These are phyloP conservation scores for Henckelia pumila DNA, from an alignment of 257 asterid genomes.

Conservation along the genomic window DNA sequence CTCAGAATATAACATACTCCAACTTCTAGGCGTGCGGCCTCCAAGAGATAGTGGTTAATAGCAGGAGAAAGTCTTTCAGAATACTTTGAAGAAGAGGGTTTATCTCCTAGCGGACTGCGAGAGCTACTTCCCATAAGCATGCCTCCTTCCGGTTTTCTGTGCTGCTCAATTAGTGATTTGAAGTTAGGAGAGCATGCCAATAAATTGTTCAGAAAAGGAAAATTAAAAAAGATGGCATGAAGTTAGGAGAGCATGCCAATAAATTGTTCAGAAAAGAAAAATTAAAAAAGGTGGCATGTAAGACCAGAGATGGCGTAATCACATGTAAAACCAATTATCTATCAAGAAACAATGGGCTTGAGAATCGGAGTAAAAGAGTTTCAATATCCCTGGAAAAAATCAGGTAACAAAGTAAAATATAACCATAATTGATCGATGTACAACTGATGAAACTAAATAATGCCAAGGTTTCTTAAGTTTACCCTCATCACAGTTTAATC, in stretches of 20 bases:
- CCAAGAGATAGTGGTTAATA: constrained; percentile 87
- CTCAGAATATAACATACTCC: constrained; percentile 59
- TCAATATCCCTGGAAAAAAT: constrained; percentile 12
- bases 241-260: constrained; percentile 21
- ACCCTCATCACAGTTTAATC: neutral
- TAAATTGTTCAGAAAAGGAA: constrained; percentile 19
- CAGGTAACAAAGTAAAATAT: constrained; percentile 4
- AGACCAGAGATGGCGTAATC: constrained; percentile 5
- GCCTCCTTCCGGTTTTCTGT: constrained; percentile 79
- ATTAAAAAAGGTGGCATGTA: neutral
- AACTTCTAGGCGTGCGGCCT: constrained; percentile 96
- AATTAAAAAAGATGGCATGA: too few relatives aligned
- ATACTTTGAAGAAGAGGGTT: constrained; percentile 80
- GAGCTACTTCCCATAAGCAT: constrained; percentile 87
- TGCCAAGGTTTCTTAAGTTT: neutral
- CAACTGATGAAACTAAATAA: neutral
- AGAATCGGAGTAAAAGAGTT: constrained; percentile 15
- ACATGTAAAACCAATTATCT: constrained; percentile 16
- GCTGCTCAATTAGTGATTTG: constrained; percentile 54
- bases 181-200: constrained; percentile 23
- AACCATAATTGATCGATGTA: neutral
- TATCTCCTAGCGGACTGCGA: constrained; percentile 84
- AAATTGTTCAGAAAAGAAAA: constrained; percentile 19
- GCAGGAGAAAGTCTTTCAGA: constrained; percentile 97
- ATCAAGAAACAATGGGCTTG: constrained; percentile 7